Conservation (phyloP, 495 filamentous ascomycete genomes). For the Glonium stellatum region DNA sequence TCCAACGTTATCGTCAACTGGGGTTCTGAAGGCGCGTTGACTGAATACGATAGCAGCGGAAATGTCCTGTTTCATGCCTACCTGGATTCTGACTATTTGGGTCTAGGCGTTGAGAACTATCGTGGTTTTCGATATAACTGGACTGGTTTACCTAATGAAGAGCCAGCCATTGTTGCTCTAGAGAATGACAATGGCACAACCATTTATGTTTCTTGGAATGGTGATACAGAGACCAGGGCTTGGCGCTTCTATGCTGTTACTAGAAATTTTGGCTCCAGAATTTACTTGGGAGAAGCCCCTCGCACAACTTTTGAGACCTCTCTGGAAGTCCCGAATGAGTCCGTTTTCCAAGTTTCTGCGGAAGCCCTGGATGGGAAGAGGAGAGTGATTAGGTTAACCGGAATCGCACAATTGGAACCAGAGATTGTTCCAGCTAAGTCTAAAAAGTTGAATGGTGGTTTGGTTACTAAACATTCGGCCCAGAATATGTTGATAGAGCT, state of each 20-base stretch:
- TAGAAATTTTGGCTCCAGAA: constrained; percentile 30
- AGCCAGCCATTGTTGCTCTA: constrained; percentile 32
- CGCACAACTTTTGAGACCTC: constrained; percentile 39
- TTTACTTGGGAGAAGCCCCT: constrained; percentile 35
- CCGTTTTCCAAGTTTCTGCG: constrained; percentile 1
- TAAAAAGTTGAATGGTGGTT: no score
- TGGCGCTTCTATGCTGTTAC: constrained; percentile 40
- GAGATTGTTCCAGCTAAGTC: neutral
- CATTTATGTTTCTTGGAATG: constrained; percentile 43
- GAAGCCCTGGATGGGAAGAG: constrained; percentile 11
- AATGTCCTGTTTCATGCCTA: constrained; percentile 22
- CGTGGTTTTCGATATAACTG: constrained; percentile 26
- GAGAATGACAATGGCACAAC: constrained; percentile 27
- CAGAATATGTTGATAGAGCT: no score
- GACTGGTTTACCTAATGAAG: constrained; percentile 21
- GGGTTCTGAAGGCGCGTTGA: constrained; percentile 43
- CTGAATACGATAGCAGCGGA: constrained; percentile 39
- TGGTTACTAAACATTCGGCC: no score
- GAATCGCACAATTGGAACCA: neutral
- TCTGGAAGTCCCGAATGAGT: constrained; percentile 25
- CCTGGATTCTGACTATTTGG: constrained; percentile 12
- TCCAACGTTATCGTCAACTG: constrained; percentile 46
- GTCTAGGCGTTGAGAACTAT: constrained; percentile 23
- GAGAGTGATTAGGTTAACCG: constrained; percentile 3
- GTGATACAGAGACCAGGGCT: constrained; percentile 37